Base-by-base conservation (phyloP, 2,329 filamentous ascomycete genomes). In the Alternaria brassicae region DNA sequence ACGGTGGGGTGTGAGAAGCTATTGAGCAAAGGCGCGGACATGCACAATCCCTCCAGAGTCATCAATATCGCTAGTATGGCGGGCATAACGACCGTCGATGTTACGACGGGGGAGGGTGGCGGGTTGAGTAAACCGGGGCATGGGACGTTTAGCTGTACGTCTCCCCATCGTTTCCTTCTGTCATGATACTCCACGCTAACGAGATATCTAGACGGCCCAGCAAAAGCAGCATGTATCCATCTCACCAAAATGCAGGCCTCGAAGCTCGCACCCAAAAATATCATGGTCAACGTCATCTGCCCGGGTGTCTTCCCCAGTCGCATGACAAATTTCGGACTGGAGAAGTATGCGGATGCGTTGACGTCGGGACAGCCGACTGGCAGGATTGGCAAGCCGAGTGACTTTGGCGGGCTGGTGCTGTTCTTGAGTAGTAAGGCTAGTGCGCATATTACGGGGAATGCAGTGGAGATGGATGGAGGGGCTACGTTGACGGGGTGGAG, bases 61-160 rank as follows among this genome's bases (percentile, higher is more conserved):
- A 84, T 85, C 65, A 85, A 85, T 64, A 82, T 85, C 62, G 83
- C 83, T 39, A 83, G 81, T 58, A 79, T 85, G 72, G 79, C 79
- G 7, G 79, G 55, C 72, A 76, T 80, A 21, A 70, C 71, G 54
- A 83, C 81, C 1, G 54, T 65, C 10, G 81, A 83, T 66, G 80
- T 82, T n/a, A 83, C 81, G 6, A 71, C 78, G 2, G 77, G 77
- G 1, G 74, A 77, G 27, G 74, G 72, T 30, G 85, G 85, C 53
- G 85, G 85, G 3, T 74, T 87, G 32, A 78, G 82, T 19, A 82
- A 82, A 45, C 84, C 84, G 10, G 80, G 82, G 2, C 70, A 81
- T 48, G 83, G 84, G 56, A 85, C 83, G 2, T 85, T 81, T 69
- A 81, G 80, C 56, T 85, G 75, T 76, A 36, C 62, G 72, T 65